phyloP scores from a whole-genome alignment of 2,329 filamentous ascomycete species.

The Sordariomycetes sp. region DNA sequence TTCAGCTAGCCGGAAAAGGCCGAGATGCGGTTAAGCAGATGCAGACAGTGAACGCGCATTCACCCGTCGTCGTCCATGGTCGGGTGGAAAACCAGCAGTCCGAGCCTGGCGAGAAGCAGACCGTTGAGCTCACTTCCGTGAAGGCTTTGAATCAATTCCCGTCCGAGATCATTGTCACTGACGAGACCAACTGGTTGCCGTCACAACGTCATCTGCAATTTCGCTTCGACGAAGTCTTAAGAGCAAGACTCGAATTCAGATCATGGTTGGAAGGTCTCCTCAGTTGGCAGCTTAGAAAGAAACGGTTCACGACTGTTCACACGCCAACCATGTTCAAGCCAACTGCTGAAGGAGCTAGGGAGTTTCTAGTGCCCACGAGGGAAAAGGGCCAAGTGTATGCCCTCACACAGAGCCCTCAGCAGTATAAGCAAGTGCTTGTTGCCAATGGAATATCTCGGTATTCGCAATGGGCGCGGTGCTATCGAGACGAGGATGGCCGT shows the following conservation, averaged over 20 bases:
- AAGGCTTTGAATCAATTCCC: conserved; percentile 23
- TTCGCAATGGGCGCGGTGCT: conserved; percentile 89
- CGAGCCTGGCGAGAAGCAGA: conserved; percentile 27
- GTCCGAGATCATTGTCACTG: conserved; percentile 65
- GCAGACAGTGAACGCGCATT: conserved; percentile 36
- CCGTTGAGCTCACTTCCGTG: conserved; percentile 56
- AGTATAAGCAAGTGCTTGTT: conserved; percentile 98
- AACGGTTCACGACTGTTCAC: conserved; percentile 70
- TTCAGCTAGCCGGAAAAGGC: conserved; percentile 35
- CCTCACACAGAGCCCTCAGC: conserved; percentile 90
- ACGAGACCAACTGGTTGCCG: conserved; percentile 64
- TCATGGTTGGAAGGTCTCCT: conserved; percentile 44
- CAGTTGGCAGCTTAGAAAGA: conserved; percentile 43
- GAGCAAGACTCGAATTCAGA: conserved; percentile 63
- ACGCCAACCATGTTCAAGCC: conserved; percentile 96
- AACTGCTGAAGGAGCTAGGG: conserved; percentile 87
- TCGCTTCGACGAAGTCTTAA: conserved; percentile 60
- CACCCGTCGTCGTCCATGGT: conserved; percentile 42
- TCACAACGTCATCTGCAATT: conserved; percentile 78
- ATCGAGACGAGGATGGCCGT: conserved; percentile 87
- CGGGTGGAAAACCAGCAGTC: conserved; percentile 14
- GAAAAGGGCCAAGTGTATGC: conserved; percentile 73
- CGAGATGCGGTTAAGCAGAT: conserved; percentile 30
- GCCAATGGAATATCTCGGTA: conserved; percentile 75
- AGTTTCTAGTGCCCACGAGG: conserved; percentile 88